These are phyloP conservation scores for Trifolium repens DNA, from an alignment of 306 rosid genomes.

Conservation along the genomic window DNA sequence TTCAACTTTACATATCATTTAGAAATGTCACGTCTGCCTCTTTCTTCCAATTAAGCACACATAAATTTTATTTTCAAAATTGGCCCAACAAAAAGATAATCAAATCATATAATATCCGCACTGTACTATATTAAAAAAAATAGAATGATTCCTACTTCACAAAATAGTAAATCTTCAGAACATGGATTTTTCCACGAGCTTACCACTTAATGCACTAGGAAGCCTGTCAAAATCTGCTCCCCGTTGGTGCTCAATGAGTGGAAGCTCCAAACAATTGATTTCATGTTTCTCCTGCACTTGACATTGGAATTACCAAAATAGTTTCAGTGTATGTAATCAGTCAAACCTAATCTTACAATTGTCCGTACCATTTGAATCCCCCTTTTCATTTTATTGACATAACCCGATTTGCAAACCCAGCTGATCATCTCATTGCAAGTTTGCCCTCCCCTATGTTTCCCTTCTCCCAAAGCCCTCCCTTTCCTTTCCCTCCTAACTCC, in stretches of 20 bases:
- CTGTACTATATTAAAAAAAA: slow-evolving; percentile 3
- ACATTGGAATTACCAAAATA: slow-evolving; percentile 46
- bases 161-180: slow-evolving; percentile 8
- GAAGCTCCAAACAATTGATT: slow-evolving; percentile 93
- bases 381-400: slow-evolving; percentile 20
- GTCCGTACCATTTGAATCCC: slow-evolving; percentile 30
- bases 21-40: slow-evolving; percentile 12
- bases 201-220: slow-evolving; percentile 70
- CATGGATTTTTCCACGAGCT: slow-evolving; percentile 28
- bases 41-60: slow-evolving; percentile 28
- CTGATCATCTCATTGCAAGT: slow-evolving; percentile 12
- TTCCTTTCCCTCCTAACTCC: too few relatives aligned
- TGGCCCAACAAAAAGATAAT: slow-evolving; percentile 19
- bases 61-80: neutral
- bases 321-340: slow-evolving; percentile 22
- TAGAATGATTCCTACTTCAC: neutral
- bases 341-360: slow-evolving; percentile 10
- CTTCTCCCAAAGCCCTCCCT: too few relatives aligned
- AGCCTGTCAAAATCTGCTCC: slow-evolving; percentile 87
- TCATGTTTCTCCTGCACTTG: slow-evolving; percentile 80
- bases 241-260: slow-evolving; percentile 80
- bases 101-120: slow-evolving; percentile 6
- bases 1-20: neutral
- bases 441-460: neutral
- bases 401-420: slow-evolving; percentile 12